These are phyloP conservation scores for Leptodontidium sp. DNA, from an alignment of 2,329 filamentous ascomycete genomes.

Conservation along the genomic window DNA sequence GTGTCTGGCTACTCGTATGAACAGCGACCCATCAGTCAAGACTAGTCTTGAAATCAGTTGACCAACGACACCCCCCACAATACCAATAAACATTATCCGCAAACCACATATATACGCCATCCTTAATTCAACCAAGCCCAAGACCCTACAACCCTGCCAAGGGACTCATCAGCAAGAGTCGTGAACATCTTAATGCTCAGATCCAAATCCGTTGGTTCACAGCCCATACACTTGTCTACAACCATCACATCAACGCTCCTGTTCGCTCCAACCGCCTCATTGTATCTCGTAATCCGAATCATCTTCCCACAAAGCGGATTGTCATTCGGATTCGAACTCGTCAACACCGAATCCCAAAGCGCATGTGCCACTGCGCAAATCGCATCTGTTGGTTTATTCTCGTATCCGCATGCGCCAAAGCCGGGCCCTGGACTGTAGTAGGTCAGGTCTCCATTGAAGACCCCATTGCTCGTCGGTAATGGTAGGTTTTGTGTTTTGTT, in stretches of 20 bases:
- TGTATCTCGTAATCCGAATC: constrained; percentile 65
- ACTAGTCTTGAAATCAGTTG: not conserved
- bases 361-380: constrained; percentile 73
- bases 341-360: constrained; percentile 68
- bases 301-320: constrained; percentile 73
- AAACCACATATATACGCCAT: constrained; percentile 6
- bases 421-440: constrained; percentile 71
- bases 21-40: not conserved
- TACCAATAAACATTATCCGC: constrained; percentile 30
- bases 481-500: constrained; percentile 53
- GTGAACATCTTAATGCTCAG: constrained; percentile 53
- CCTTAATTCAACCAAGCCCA: constrained; percentile 49
- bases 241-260: constrained; percentile 68
- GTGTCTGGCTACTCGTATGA: not conserved
- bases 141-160: constrained; percentile 50
- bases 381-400: constrained; percentile 60
- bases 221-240: constrained; percentile 66
- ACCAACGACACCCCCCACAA: constrained; percentile 1
- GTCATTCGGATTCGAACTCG: constrained; percentile 63
- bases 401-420: constrained; percentile 74
- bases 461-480: constrained; percentile 58
- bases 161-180: constrained; percentile 54
- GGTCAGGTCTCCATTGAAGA: constrained; percentile 70
- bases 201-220: constrained; percentile 52
- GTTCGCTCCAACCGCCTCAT: constrained; percentile 57